Evolutionary conservation across 352 stramenopile genomes (phyloP).

Genomic region (Globisporangium spinosum): DNA sequence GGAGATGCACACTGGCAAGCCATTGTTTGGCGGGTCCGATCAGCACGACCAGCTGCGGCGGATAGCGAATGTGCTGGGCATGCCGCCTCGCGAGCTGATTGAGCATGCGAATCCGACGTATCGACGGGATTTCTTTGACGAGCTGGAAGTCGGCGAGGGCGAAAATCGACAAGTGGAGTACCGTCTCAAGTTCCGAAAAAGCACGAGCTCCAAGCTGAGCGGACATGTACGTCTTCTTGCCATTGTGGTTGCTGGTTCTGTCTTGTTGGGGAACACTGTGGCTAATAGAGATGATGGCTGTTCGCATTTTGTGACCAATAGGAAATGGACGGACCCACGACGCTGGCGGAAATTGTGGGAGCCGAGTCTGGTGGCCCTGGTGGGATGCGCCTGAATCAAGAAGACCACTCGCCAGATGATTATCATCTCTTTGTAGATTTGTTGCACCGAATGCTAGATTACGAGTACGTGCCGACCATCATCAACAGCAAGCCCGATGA

Average conservation of each 20-base stretch:
- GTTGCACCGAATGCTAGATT: conserved; percentile 93
- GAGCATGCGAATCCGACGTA: conserved; percentile 78
- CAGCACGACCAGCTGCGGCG: conserved; percentile 96
- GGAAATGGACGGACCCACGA: conserved; percentile 37
- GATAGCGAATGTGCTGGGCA: conserved; percentile 94
- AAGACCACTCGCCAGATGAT: conserved; percentile 76
- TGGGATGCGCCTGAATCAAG: conserved; percentile 39
- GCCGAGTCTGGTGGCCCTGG: conserved; percentile 37
- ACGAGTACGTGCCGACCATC: conserved; percentile 61
- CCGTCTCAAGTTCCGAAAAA: conserved; percentile 62
- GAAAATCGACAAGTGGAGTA: conserved; percentile 60
- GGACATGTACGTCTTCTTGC: conserved; percentile 24
- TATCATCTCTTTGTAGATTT: conserved; percentile 94
- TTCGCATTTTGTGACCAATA: conserved; percentile 4
- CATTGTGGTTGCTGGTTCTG: neutral
- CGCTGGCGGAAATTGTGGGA: conserved; percentile 56
- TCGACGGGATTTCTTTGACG: conserved; percentile 91
- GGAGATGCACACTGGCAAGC: conserved; percentile 98
- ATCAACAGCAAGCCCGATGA: neutral
- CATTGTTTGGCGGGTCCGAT: conserved; percentile 95
- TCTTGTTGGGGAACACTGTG: neutral
- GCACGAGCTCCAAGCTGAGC: conserved; percentile 27
- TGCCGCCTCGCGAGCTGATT: conserved; percentile 92
- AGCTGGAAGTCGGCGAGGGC: conserved; percentile 59
- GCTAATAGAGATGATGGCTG: conserved; percentile 8